Percentiles rank a stretch among this genome's conserved stretches.
Conservation (phyloP, 1,139 yeast genomes). For the Ogataea hybrid region DNA sequence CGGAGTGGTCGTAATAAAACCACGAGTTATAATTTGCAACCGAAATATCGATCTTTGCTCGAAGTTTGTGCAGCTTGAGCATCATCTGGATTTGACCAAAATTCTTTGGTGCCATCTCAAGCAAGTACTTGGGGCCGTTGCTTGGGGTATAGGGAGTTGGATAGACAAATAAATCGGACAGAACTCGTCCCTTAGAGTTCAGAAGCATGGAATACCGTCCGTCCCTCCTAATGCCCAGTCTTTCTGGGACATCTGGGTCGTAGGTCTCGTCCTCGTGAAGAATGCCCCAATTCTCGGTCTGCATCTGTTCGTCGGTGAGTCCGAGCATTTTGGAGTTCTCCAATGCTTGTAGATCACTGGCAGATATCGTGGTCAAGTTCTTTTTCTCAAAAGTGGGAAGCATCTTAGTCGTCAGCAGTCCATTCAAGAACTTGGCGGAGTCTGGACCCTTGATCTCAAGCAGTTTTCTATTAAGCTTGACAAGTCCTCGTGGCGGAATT, state of each 20-base stretch:
- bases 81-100: slow-evolving; percentile 43
- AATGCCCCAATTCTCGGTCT: slow-evolving; percentile 60
- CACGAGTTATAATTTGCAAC: slow-evolving; percentile 40
- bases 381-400: slow-evolving; percentile 61
- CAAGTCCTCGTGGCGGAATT: slow-evolving; percentile 1
- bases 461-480: slow-evolving; percentile 33
- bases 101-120: slow-evolving; percentile 55
- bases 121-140: slow-evolving; percentile 44
- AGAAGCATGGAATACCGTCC: slow-evolving; percentile 74
- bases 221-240: slow-evolving; percentile 47
- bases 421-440: slow-evolving; percentile 78
- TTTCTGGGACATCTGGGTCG: slow-evolving; percentile 17
- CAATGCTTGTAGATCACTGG: slow-evolving; percentile 37
- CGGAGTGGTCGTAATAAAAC: slow-evolving; percentile 51
- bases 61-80: slow-evolving; percentile 64
- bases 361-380: slow-evolving; percentile 63
- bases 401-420: slow-evolving; percentile 73
- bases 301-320: slow-evolving; percentile 37
- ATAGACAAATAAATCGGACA: slow-evolving; percentile 75
- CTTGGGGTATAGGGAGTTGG: slow-evolving; percentile 48
- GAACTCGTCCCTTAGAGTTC: slow-evolving; percentile 80
- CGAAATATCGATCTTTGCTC: slow-evolving; percentile 53
- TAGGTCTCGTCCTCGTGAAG: slow-evolving; percentile 54
- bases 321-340: slow-evolving; percentile 18
- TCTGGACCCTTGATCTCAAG: slow-evolving; percentile 71